A percentile compares a stretch with the other conserved stretches of the same genome.
phyloP scores from a whole-genome alignment of 352 stramenopile species.

The Blastocystis sp. region DNA sequence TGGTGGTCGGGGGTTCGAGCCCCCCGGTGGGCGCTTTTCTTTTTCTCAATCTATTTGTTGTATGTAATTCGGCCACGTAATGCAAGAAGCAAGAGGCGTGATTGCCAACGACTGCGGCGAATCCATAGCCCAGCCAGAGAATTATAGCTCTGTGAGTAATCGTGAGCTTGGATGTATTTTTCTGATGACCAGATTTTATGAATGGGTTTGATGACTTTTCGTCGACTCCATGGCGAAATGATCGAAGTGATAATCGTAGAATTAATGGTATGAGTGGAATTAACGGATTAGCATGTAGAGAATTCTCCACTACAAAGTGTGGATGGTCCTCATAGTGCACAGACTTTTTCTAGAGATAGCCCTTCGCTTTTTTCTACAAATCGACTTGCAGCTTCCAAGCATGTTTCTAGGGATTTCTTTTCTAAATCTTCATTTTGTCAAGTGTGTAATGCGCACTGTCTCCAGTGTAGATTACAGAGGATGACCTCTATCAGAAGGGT shows the following conservation, averaged over 20 bases:
- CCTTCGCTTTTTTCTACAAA: background rate
- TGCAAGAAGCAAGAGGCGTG: background rate
- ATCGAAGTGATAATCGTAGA: background rate
- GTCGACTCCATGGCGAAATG: background rate
- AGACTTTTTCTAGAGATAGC: background rate
- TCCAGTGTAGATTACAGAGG: background rate
- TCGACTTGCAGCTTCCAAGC: background rate
- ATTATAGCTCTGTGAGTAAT: background rate
- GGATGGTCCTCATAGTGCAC: background rate
- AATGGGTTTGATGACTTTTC: background rate
- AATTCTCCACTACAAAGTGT: background rate
- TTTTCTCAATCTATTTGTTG: background rate
- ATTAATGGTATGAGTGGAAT: background rate
- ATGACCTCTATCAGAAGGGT: background rate
- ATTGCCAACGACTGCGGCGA: background rate
- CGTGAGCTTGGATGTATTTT: background rate
- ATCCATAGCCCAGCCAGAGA: background rate
- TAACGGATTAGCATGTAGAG: background rate
- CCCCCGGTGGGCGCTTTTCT: conserved; percentile 35
- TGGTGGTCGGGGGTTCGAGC: conserved; percentile 50
- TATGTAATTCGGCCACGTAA: too few relatives aligned
- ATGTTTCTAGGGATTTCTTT: background rate
- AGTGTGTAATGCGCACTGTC: background rate
- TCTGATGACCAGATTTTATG: background rate
- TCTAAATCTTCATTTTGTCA: background rate